These are phyloP conservation scores for Aciculoconidium aculeatum DNA, from an alignment of 805 yeast species.

Conservation along the genomic window DNA sequence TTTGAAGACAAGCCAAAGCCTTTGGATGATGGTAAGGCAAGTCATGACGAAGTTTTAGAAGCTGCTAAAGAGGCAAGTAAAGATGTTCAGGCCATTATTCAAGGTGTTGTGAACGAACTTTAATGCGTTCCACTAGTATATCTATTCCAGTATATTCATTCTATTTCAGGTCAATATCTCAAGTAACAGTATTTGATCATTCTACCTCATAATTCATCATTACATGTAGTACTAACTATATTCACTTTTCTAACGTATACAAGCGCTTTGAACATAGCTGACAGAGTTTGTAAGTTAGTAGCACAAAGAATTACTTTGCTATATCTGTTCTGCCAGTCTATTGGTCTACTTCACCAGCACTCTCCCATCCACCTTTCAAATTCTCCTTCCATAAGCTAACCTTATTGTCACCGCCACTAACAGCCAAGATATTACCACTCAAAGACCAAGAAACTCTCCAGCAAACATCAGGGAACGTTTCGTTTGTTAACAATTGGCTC, in stretches of 20 bases:
- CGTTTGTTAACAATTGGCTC: conserved; percentile 65
- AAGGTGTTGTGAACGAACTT: conserved; percentile 48
- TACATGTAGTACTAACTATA: no score
- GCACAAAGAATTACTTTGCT: no score
- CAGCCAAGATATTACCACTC: conserved; percentile 92
- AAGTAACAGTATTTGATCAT: no score
- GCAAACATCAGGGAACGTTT: conserved; percentile 91
- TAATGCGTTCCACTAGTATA: no score
- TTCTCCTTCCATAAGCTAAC: conserved; percentile 96
- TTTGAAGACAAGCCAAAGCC: conserved; percentile 47
- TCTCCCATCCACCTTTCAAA: conserved; percentile 89
- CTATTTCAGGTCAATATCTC: no score
- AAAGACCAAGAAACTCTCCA: conserved; percentile 99
- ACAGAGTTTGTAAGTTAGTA: no score
- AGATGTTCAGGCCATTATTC: conserved; percentile 71
- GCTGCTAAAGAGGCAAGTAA: conserved; percentile 73
- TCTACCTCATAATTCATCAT: no score
- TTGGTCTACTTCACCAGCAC: conserved; percentile 94
- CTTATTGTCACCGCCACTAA: conserved; percentile 93
- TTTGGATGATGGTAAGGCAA: conserved; percentile 71
- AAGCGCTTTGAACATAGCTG: no score
- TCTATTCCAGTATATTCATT: no score
- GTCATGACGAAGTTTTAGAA: conserved; percentile 86
- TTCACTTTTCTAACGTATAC: no score
- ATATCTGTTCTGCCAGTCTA: no score